Conservation (phyloP, 163 green algal genomes). For the Prototheca wickerhamii region DNA sequence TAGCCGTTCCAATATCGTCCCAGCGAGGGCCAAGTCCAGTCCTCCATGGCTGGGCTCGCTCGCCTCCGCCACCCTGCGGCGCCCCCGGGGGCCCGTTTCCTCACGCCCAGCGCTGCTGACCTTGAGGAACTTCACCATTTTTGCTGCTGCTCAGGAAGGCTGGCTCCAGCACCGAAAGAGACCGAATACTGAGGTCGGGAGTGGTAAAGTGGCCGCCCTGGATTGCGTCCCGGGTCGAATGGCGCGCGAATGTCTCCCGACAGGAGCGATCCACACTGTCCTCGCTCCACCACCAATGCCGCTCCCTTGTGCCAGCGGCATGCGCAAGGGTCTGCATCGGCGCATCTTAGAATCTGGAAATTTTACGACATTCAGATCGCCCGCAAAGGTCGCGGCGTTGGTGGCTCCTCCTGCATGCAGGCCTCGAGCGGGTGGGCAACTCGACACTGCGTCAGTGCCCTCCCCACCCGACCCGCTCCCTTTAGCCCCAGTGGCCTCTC, state of each 20-base stretch:
- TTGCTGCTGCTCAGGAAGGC: slow-evolving; percentile 8
- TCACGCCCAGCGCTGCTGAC: slow-evolving; percentile 22
- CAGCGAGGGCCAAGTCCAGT: neutral
- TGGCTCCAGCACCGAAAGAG: slow-evolving; percentile 3
- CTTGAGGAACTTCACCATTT: slow-evolving; percentile 90
- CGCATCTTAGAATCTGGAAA: no score
- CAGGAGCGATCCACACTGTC: neutral
- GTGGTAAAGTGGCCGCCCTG: neutral
- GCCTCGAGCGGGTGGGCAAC: no score
- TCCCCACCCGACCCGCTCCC: no score
- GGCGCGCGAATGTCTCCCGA: neutral
- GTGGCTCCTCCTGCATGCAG: no score
- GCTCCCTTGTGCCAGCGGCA: no score
- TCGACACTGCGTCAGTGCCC: no score
- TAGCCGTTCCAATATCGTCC: neutral
- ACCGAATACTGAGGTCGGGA: neutral
- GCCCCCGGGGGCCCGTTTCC: neutral
- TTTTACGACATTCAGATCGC: no score
- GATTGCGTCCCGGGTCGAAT: neutral
- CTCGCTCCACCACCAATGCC: no score
- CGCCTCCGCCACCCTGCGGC: neutral
- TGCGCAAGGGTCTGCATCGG: no score
- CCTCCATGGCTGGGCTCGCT: no score
- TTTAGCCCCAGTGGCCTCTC: no score
- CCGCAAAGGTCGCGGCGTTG: no score